Base-by-base conservation (phyloP, 495 filamentous ascomycete species). In the Xylaria acuta region DNA sequence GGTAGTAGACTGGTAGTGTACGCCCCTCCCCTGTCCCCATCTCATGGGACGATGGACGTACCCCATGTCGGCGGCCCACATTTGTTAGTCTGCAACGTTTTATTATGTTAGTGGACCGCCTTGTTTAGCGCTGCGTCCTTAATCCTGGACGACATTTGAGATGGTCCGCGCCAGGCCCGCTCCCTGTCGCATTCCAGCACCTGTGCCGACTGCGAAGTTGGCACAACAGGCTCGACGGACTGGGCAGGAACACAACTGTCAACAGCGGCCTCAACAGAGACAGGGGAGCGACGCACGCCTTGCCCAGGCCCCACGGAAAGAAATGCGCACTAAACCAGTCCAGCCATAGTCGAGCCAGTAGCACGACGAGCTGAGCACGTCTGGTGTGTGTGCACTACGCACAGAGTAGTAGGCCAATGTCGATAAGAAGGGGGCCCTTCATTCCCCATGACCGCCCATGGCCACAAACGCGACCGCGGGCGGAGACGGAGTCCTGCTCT, bases 71-170 rank as follows among this genome's bases (percentile, higher is more conserved):
- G 14, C 30, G 12, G 6, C 36, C 59, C 59, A 63, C 59, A 38
- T 6, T 41, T 40, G 36, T 22, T 47, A 45, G 27, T 36, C 64
- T 66, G 64, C 64, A 51, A 67, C 65, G 65, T 67, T 56, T 67
- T 54, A 54, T 67, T 67, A 67, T 66, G 20, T 66, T 49, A 25
- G 65, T 56, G 65, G 47, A 36, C 34, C 65, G 34, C 12, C 47
- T 41, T 34, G 49, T 54, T 32, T 38, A 32, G 64, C 47, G 49
- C n/a, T n/a, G n/a, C 34, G 41, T 14, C 5, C 41, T 11, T 66
- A 38, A 51, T 38, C 30, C 43, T 66, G 27, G 27, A 49, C 59
- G 6, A 25, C 34, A 51, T 65, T 27, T 45, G 30, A 53, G n/a
- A 22, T 53, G 45, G 64, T 66, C 64, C 27, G 30, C 64, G 2